Evolutionary conservation across 2,329 filamentous ascomycete genomes (phyloP), one percentile per base, ranked within the genome.

Genomic region (Alternaria alternata): DNA sequence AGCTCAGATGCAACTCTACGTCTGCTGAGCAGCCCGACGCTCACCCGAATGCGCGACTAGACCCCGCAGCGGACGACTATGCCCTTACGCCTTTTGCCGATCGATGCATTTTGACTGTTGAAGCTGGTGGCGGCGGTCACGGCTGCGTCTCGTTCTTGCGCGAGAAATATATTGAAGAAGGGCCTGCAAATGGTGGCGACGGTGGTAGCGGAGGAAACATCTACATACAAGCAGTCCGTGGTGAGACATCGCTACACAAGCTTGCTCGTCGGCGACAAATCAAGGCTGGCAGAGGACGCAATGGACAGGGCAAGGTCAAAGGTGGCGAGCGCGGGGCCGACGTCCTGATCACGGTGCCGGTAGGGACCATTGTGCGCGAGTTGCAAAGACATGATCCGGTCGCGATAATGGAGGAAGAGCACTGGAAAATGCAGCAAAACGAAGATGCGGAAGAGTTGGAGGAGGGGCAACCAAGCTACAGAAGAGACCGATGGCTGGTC

Each of bases 81-180:
- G 87, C 91, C 16, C 84, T 89, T 32, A 88, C 92, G 4, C 90
- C 89, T 44, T 99, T 99, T 74, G 89, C 92, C 57, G 95, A 99
- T 80, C 91, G 92, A 76, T 94, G 94, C 56, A 87, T 87, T 7
- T 80, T 98, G 28, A 91, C 87, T 0, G 79, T 98, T 3, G 86
- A 91, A 69, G 91, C 94, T 18, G 95, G 95, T 8, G 81, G 84
- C 2, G 95, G 95, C 26, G 95, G 95, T 8, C 89, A 95, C 74
- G 95, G 95, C 64, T 99, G 95, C 75, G 92, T 98, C 51, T 95
- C 95, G 0, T 99, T 98, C 76, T 82, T 96, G 43, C 90, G 94
- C 20, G 95, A 99, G 72, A 94, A 94, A 64, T 98, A 91, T 78
- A 85, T 97, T 30, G 87, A 89, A 44, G 89, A 96, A 65, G 95